Evolutionary conservation across 768 basidiomycete genomes (phyloP).

Genomic region (Leccinum rimulosum): DNA sequence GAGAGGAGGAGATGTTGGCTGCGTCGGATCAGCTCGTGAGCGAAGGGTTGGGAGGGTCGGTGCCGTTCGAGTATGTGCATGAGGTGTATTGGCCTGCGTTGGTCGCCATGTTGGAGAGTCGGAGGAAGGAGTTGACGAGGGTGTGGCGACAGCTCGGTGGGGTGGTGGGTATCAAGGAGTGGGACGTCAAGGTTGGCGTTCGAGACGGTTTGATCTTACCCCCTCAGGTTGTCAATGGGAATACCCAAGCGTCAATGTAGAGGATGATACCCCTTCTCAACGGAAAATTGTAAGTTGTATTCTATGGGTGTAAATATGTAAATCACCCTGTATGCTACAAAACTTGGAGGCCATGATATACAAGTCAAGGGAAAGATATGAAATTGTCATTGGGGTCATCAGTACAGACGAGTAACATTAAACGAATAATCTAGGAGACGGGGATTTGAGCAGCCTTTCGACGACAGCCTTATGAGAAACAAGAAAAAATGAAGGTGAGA

Average conservation of each 20-base stretch:
- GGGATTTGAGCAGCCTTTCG: not conserved
- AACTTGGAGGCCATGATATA: not conserved
- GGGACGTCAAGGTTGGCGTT: constrained; percentile 61
- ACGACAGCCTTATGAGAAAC: constrained; percentile 7
- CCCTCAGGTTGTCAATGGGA: not conserved
- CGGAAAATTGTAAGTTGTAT: not conserved
- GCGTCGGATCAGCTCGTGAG: constrained; percentile 65
- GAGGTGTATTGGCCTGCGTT: constrained; percentile 73
- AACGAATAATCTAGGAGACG: constrained; percentile 24
- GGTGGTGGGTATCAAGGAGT: constrained; percentile 70
- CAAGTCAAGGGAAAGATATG: not conserved
- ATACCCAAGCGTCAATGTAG: not conserved
- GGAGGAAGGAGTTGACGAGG: constrained; percentile 47
- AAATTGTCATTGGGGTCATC: constrained; percentile 25
- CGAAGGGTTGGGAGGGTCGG: constrained; percentile 66
- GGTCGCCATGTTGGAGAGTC: constrained; percentile 50
- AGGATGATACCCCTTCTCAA: not conserved
- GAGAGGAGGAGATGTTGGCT: constrained; percentile 43
- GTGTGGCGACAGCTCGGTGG: constrained; percentile 72
- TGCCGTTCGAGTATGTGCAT: constrained; percentile 71
- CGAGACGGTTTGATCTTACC: constrained; percentile 12
- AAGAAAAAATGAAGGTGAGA: not conserved
- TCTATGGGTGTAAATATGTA: not conserved
- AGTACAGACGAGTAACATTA: constrained; percentile 25
- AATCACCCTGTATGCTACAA: not conserved